Conservation (phyloP, 1,284 basidiomycete species). For the Moniliophthora roreri region DNA sequence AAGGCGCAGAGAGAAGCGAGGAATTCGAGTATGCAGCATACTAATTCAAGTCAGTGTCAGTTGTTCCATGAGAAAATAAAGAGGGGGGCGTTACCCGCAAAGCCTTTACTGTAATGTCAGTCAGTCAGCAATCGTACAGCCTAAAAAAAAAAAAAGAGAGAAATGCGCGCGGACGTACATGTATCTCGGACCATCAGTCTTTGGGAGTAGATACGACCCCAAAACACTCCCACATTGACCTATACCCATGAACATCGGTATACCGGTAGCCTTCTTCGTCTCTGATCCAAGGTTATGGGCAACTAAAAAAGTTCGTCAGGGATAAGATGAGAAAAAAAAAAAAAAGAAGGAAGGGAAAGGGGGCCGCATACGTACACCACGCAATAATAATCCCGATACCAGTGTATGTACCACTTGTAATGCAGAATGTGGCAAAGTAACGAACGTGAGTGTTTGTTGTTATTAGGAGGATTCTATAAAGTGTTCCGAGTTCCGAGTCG, state of each 20-base stretch:
- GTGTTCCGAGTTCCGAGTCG: neutral
- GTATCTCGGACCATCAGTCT: conserved; percentile 62
- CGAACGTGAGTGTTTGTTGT: conserved; percentile 47
- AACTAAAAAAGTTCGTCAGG: conserved; percentile 35
- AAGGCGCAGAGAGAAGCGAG: conserved; percentile 54
- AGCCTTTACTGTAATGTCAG: conserved; percentile 51
- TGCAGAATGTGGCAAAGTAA: conserved; percentile 71
- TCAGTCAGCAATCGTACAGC: too few relatives aligned
- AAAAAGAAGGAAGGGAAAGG: neutral
- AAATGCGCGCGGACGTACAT: conserved; percentile 39
- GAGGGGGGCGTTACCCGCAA: conserved; percentile 41
- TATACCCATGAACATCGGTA: conserved; percentile 75
- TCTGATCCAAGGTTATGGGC: conserved; percentile 77
- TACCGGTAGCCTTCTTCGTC: conserved; percentile 73
- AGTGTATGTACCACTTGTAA: conserved; percentile 68
- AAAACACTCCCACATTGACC: conserved; percentile 73
- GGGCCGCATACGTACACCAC: conserved; percentile 66
- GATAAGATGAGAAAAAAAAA: neutral
- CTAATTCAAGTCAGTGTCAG: conserved; percentile 27
- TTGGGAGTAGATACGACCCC: conserved; percentile 70
- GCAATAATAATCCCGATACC: conserved; percentile 67
- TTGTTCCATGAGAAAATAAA: conserved; percentile 1
- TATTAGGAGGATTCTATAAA: conserved; percentile 12
- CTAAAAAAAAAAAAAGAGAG: neutral
- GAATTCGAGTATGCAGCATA: conserved; percentile 57